Evolutionary conservation across 306 rosid species (phyloP).

Genomic region (Cucumis cinereus): DNA sequence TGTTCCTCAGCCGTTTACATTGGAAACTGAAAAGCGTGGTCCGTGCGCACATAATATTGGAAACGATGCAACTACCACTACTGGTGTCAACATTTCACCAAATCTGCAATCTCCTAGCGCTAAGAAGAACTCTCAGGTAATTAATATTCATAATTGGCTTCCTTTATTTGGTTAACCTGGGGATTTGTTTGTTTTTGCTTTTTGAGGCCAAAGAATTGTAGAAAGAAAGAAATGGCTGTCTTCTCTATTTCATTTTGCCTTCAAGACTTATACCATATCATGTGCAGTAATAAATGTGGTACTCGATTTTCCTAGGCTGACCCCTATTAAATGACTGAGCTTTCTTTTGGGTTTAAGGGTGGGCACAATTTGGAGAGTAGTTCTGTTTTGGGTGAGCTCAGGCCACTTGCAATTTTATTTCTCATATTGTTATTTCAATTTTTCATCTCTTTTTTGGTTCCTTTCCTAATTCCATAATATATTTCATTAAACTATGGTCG

Average conservation of each 20-base stretch:
- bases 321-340: background rate
- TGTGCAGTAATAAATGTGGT: background rate
- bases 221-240: background rate
- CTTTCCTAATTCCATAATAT: background rate
- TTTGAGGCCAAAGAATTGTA: background rate
- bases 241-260: background rate
- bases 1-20: conserved; percentile 40
- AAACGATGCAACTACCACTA: conserved; percentile 20
- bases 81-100: conserved; percentile 20
- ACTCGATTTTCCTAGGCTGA: background rate
- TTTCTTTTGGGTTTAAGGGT: background rate
- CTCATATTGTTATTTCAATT: background rate
- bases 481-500: background rate
- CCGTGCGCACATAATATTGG: conserved; percentile 24
- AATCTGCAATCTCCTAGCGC: conserved; percentile 38
- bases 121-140: conserved; percentile 42
- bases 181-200: background rate
- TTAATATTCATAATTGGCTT: background rate
- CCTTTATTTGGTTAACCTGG: background rate
- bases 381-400: background rate
- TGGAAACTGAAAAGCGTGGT: conserved; percentile 50
- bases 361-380: background rate
- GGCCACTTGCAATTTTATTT: background rate
- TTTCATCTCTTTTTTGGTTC: background rate
- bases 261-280: background rate